Evolutionary conservation across 2,329 filamentous ascomycete genomes (phyloP), one percentile per base, ranked within the genome.

Genomic region (Curvularia verruculosa): DNA sequence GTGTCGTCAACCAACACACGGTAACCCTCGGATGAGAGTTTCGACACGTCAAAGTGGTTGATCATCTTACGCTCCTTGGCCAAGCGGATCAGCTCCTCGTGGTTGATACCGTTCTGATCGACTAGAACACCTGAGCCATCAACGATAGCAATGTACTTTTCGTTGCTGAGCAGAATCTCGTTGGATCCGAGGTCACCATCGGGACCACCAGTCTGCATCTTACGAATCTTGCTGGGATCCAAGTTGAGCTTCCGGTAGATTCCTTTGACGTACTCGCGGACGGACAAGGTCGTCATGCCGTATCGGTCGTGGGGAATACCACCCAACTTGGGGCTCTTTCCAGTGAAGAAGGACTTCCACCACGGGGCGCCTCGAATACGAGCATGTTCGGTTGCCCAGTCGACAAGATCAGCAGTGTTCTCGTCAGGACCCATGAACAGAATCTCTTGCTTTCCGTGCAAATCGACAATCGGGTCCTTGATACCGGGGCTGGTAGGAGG

Each of bases 291-390:
- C 0, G 95, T 99, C 95, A 99, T 99, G 70, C 95, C 95, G 73
- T 99, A 99, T 39, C 83, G 80, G 76, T 99, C 95, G 78, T 99
- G 95, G 36, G 95, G 95, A 67, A 99, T 99, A 74, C 95, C 95
- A 62, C 95, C 95, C 13, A 99, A 85, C 78, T 90, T 95, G 51
- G 92, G 95, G 67, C 92, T 96, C 84, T 99, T 99, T 72, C 95
- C 95, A 2, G 95, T 99, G 84, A 99, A 99, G 86, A 99, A 99
- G 0, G 95, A 99, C 84, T 99, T 99, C 95, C 95, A 99, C 92
- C 94, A 99, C 26, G 92, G 92, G 4, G 95, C 95, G 44, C 92
- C 92, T 68, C 95, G 88, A 60, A 82, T 81, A 50, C 92, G 87
- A 59, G 95, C 95, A 77, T 99, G 95, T 77, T 95, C 89, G 1